Percentiles rank a stretch among this genome's conserved stretches.
Conservation (phyloP, 2,329 filamentous ascomycete species). For the Colletotrichum simmondsii region DNA sequence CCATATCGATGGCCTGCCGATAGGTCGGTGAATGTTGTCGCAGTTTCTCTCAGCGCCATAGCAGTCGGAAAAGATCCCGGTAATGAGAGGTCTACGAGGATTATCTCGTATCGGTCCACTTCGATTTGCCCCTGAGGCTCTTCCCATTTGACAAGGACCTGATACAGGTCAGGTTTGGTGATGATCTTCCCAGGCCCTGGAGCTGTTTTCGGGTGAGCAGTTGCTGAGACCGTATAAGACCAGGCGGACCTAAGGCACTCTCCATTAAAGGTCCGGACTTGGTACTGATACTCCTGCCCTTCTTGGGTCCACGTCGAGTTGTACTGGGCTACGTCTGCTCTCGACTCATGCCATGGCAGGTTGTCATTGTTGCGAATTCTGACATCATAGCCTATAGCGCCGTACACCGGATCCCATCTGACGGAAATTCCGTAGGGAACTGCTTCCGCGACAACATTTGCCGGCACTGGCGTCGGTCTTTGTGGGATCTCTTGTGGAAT, state of each 20-base stretch:
- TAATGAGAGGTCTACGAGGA: not conserved
- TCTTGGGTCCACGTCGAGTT: conserved; percentile 17
- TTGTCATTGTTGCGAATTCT: not conserved
- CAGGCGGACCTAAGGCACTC: conserved; percentile 23
- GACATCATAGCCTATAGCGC: conserved; percentile 37
- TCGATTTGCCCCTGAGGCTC: not conserved
- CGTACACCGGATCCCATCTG: conserved; percentile 39
- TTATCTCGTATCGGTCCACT: not conserved
- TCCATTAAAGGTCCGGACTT: conserved; percentile 28
- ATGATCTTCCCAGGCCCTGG: not conserved
- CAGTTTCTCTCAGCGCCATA: not conserved
- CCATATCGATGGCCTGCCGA: not conserved
- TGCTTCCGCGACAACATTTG: conserved; percentile 27
- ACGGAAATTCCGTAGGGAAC: conserved; percentile 33
- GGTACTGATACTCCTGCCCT: conserved; percentile 24
- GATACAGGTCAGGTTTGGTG: conserved; percentile 21
- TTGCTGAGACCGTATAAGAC: conserved; percentile 1
- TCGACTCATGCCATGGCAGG: conserved; percentile 5
- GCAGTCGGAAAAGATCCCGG: not conserved
- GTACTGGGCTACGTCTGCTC: not conserved
- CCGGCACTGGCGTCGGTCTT: conserved; percentile 33
- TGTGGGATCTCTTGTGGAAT: conserved; percentile 38
- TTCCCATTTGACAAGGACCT: not conserved
- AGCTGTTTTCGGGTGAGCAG: not conserved
- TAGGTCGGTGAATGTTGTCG: not conserved